These are phyloP conservation scores for Penicillium sp. DNA, from an alignment of 2,329 filamentous ascomycete genomes.

Conservation along the genomic window DNA sequence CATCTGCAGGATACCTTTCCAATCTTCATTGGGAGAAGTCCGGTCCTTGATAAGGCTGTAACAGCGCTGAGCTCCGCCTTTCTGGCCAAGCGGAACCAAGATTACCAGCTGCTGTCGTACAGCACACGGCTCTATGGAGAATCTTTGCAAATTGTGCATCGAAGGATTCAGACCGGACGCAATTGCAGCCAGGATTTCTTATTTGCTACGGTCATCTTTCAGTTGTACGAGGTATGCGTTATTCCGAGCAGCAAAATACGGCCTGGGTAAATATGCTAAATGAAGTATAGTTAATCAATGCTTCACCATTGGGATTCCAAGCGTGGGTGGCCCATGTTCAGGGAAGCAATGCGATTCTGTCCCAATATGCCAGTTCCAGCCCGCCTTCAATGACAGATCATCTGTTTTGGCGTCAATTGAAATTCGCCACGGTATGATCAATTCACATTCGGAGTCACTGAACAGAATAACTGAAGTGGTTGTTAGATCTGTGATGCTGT, in stretches of 20 bases:
- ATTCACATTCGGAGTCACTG: not conserved
- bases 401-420: constrained; percentile 21
- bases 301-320: constrained; percentile 19
- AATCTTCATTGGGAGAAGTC: constrained; percentile 11
- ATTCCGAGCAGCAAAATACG: not conserved
- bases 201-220: constrained; percentile 23
- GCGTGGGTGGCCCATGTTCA: constrained; percentile 26
- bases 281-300: constrained; percentile 18
- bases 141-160: constrained; percentile 15
- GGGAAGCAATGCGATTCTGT: constrained; percentile 20
- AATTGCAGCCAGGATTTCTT: constrained; percentile 16
- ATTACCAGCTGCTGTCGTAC: constrained; percentile 17
- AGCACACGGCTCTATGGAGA: constrained; percentile 20
- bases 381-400: constrained; percentile 11
- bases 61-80: constrained; percentile 17
- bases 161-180: constrained; percentile 12
- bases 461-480: not conserved
- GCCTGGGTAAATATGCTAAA: not conserved
- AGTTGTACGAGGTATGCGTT: constrained; percentile 21
- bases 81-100: constrained; percentile 17
- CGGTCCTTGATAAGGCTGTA: constrained; percentile 16
- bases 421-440: constrained; percentile 19
- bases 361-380: constrained; percentile 5
- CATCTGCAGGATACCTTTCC: constrained; percentile 16
- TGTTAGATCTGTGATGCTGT: constrained; percentile 17